Evolutionary conservation across 1,139 yeast genomes (phyloP).

Genomic region (Lodderomyces margitis): DNA sequence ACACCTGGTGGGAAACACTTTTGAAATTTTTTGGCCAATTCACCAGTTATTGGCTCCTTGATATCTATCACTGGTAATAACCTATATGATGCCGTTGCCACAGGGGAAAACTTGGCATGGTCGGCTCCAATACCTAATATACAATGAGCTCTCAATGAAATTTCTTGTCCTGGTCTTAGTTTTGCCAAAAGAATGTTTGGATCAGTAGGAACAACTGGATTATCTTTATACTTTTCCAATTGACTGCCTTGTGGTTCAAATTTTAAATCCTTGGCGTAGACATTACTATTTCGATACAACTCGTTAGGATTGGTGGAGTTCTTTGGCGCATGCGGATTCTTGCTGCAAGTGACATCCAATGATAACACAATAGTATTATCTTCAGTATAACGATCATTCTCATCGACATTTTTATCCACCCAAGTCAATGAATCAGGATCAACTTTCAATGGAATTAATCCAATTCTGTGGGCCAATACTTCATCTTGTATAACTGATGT

Average conservation of each 20-base stretch:
- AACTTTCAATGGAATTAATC: constrained; percentile 83
- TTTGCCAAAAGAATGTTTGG: constrained; percentile 90
- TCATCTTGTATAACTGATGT: constrained; percentile 97
- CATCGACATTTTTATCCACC: constrained; percentile 68
- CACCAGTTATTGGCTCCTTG: constrained; percentile 69
- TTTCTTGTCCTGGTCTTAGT: constrained; percentile 96
- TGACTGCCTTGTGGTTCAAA: constrained; percentile 94
- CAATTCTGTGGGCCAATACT: constrained; percentile 92
- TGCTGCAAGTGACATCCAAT: constrained; percentile 78
- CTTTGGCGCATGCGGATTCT: constrained; percentile 79
- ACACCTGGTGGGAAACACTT: constrained; percentile 94
- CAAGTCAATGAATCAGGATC: constrained; percentile 86
- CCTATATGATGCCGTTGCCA: constrained; percentile 95
- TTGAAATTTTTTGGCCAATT: constrained; percentile 74
- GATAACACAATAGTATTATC: constrained; percentile 85
- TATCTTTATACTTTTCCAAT: constrained; percentile 59
- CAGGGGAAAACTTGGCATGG: constrained; percentile 97
- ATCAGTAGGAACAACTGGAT: constrained; percentile 75
- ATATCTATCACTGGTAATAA: constrained; percentile 89
- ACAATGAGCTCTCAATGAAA: constrained; percentile 86
- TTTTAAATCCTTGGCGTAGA: constrained; percentile 84
- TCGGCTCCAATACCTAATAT: constrained; percentile 89
- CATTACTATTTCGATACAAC: constrained; percentile 77
- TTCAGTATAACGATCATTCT: constrained; percentile 72
- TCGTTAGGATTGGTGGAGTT: constrained; percentile 80